Evolutionary conservation across 345 rosid genomes (phyloP), one percentile per base, ranked within the genome.

Genomic region (Citrus mangshanensis): DNA sequence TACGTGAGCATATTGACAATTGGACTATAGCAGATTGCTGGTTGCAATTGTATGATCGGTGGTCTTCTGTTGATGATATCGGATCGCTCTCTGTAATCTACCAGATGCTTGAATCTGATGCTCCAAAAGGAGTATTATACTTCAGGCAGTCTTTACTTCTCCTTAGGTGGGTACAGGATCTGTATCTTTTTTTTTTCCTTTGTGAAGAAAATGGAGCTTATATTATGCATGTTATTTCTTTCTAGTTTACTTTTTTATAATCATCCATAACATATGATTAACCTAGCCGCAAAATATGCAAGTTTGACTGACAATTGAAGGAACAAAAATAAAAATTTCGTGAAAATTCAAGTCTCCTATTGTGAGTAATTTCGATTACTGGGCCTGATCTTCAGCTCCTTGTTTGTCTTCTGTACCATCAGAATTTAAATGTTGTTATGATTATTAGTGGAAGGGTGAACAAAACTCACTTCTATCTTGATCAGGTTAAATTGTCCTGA

Each of bases 1-100:
- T 96, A 68, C 90, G 89, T 70, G 99, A 92, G 88, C 98, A 96
- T 82, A 88, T 93, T 27, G 99, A 89, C 56, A 89, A 77, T 75
- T 96, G 97, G 98, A 94, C 98, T 56, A 87, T 97, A 1, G 99
- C 99, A 1, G 99, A 96, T 87, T 96, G 98, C 86, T 96, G 99
- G 99, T 83, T 94, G 91, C 99, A 96, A 76, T 82, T 96, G 82
- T 96, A 94, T 80, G 97, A 93, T 73, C 87, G 93, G 79, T 96
- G 99, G 98, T 96, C 99, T 34, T 89, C 92, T 34, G 99, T 96
- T 78, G 99, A 95, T 79, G 99, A 95, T 79, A 90, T 94, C 55
- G 99, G 99, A 46, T 95, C 99, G 56, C 97, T 96, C 79, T 96
- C 99, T 13, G 99, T 96, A 35, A 96, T 96, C 76, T 96, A 94